Evolutionary conservation across 2,329 filamentous ascomycete genomes (phyloP).

Genomic region (Sphaerulina vaccinii): DNA sequence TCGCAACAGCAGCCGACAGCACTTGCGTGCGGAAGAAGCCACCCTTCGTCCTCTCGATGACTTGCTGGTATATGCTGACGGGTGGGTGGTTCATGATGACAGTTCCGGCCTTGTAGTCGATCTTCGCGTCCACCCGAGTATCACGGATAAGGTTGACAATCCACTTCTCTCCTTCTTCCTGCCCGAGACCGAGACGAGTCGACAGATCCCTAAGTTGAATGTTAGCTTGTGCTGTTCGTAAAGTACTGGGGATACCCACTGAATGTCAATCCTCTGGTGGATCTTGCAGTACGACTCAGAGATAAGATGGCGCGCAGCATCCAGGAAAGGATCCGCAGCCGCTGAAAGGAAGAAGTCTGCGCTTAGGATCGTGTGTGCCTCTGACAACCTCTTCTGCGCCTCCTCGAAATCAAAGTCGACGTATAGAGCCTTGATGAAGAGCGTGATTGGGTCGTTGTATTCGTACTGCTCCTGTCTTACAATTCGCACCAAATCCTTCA

Average conservation of each 20-base stretch:
- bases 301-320: conserved; percentile 91
- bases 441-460: conserved; percentile 92
- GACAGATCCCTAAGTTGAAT: conserved; percentile 68
- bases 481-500: conserved; percentile 95
- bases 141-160: conserved; percentile 99
- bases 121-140: conserved; percentile 96
- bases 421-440: conserved; percentile 94
- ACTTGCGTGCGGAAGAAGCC: conserved; percentile 99
- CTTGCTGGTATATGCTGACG: conserved; percentile 97
- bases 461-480: conserved; percentile 97
- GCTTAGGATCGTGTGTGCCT: conserved; percentile 87
- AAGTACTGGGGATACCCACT: conserved; percentile 55
- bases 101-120: conserved; percentile 97
- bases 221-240: conserved; percentile 20
- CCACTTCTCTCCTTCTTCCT: conserved; percentile 99
- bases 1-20: conserved; percentile 61
- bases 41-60: conserved; percentile 98
- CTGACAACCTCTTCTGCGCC: conserved; percentile 80
- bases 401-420: conserved; percentile 97
- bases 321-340: conserved; percentile 83
- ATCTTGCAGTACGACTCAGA: conserved; percentile 99
- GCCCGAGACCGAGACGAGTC: conserved; percentile 82
- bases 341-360: conserved; percentile 93
- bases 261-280: conserved; percentile 93
- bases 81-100: conserved; percentile 99